phyloP scores from a whole-genome alignment of 2,329 filamentous ascomycete genomes.

The Pezicula rhizophila region DNA sequence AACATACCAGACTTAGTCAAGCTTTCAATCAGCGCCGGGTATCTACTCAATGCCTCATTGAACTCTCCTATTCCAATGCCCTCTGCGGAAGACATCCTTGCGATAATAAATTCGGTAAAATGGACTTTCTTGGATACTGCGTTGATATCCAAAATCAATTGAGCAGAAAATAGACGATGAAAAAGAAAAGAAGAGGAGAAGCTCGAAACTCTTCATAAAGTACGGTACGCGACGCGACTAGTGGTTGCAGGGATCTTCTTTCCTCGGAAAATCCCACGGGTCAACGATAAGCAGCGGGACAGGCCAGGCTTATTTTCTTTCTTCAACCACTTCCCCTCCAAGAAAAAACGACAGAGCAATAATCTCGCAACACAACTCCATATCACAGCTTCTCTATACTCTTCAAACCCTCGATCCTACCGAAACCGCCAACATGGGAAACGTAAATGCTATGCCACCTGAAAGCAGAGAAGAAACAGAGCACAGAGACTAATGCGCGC shows the following conservation, averaged over 20 bases:
- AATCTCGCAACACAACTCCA: background rate
- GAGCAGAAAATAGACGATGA: background rate
- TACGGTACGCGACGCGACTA: no score
- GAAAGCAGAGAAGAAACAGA: background rate
- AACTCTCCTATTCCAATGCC: constrained; percentile 22
- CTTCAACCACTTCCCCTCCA: background rate
- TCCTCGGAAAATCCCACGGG: no score
- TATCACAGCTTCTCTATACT: background rate
- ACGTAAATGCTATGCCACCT: constrained; percentile 10
- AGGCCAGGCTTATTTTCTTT: background rate
- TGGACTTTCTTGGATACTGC: background rate
- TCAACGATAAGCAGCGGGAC: no score
- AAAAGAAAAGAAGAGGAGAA: constrained; percentile 2
- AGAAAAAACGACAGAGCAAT: background rate
- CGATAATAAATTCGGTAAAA: background rate
- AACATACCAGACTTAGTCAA: constrained; percentile 19
- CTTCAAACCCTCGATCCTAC: background rate
- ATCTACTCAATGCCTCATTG: constrained; percentile 20
- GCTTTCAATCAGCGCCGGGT: constrained; percentile 18
- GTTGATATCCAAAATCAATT: background rate
- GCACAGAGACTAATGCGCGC: background rate
- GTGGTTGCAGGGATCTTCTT: background rate
- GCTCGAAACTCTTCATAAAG: background rate
- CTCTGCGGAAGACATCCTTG: constrained; percentile 16
- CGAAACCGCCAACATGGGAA: constrained; percentile 20